These are phyloP conservation scores for Penicillium canescens DNA, from an alignment of 495 filamentous ascomycete genomes.

Conservation along the genomic window DNA sequence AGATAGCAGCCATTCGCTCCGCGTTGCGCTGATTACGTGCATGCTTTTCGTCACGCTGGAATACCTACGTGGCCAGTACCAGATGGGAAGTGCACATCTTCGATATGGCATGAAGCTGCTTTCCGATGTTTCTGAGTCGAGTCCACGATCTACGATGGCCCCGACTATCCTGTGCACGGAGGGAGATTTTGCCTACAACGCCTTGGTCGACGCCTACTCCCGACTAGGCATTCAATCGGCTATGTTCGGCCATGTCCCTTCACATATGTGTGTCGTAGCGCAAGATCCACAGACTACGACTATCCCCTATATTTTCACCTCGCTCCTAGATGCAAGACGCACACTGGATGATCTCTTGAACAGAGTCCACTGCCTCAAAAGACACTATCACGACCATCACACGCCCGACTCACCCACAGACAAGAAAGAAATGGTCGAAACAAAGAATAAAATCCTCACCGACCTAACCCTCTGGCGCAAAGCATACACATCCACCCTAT, in stretches of 20 bases:
- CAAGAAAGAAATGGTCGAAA: slow-evolving; percentile 1
- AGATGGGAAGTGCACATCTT: slow-evolving; percentile 46
- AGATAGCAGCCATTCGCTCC: slow-evolving; percentile 13
- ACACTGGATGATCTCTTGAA: slow-evolving; percentile 19
- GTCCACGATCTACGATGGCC: slow-evolving; percentile 3
- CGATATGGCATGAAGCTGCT: slow-evolving; percentile 36
- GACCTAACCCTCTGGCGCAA: slow-evolving; percentile 19
- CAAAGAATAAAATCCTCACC: slow-evolving; percentile 1
- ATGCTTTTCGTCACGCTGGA: slow-evolving; percentile 53
- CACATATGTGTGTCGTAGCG: slow-evolving; percentile 14
- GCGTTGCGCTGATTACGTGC: slow-evolving; percentile 50
- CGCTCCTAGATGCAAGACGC: slow-evolving; percentile 11
- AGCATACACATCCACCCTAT: slow-evolving; percentile 8
- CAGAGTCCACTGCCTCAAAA: slow-evolving; percentile 17
- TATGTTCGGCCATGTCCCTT: slow-evolving; percentile 22
- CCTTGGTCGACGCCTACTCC: slow-evolving; percentile 19
- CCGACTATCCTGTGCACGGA: slow-evolving; percentile 11
- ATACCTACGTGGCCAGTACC: slow-evolving; percentile 46
- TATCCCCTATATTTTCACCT: slow-evolving; percentile 11
- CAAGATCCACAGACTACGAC: slow-evolving; percentile 13
- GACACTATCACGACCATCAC: not conserved
- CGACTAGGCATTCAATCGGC: slow-evolving; percentile 18
- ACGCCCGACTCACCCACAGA: not conserved
- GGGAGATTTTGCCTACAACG: slow-evolving; percentile 23
- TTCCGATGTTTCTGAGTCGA: slow-evolving; percentile 3